These are phyloP conservation scores for Fusarium redolens DNA, from an alignment of 2,329 filamentous ascomycete genomes.

Conservation along the genomic window DNA sequence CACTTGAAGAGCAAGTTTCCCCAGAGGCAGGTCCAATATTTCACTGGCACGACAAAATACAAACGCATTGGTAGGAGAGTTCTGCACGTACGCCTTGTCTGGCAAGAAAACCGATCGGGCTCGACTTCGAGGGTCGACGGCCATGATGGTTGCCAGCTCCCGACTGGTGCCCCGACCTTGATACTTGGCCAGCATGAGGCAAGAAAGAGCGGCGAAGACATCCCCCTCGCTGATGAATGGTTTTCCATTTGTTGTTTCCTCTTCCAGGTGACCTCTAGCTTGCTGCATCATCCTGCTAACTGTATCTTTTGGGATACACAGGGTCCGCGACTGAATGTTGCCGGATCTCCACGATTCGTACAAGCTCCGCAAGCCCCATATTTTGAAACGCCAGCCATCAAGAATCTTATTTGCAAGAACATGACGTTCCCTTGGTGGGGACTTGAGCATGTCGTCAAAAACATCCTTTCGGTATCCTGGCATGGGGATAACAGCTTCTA, in stretches of 20 bases:
- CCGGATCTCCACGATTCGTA: slow-evolving; percentile 15
- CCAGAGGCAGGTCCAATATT: slow-evolving; percentile 1
- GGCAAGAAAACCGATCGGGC: slow-evolving; percentile 5
- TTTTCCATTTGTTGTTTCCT: fast-evolving
- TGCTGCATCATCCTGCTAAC: neutral
- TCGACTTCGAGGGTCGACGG: slow-evolving; percentile 20
- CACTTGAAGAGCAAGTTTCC: slow-evolving; percentile 24
- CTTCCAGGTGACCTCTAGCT: neutral
- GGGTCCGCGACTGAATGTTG: slow-evolving; percentile 4
- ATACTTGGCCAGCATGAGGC: slow-evolving; percentile 2
- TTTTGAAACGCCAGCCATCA: slow-evolving; percentile 11
- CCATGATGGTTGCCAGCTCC: slow-evolving; percentile 14
- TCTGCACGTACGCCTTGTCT: slow-evolving; percentile 15
- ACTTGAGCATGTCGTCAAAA: neutral
- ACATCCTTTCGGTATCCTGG: slow-evolving; percentile 11
- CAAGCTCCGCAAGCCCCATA: slow-evolving; percentile 8
- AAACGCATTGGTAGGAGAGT: slow-evolving; percentile 14
- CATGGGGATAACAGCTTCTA: neutral
- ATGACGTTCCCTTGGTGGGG: neutral
- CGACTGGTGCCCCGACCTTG: neutral
- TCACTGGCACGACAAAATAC: slow-evolving; percentile 9
- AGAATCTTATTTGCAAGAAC: slow-evolving; percentile 11
- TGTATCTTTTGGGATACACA: slow-evolving; percentile 2
- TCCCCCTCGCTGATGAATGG: slow-evolving; percentile 14
- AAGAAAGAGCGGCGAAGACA: slow-evolving; percentile 12